Percentiles rank a stretch among this genome's conserved stretches.
Conservation (phyloP, 2,329 filamentous ascomycete species). For the Colletotrichum somersetense region DNA sequence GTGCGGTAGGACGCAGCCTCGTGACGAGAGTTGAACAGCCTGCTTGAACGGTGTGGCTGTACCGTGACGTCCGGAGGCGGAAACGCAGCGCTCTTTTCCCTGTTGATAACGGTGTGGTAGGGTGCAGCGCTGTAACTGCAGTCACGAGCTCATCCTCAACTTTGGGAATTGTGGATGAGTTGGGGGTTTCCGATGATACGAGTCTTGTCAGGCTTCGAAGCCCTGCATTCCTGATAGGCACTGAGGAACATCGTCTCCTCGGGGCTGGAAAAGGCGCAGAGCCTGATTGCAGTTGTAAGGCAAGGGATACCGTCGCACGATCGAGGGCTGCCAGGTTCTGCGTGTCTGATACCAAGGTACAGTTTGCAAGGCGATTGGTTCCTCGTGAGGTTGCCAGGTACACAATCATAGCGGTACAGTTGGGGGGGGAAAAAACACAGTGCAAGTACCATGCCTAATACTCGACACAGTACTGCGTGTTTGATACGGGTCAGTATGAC, state of each 20-base stretch:
- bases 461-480: too few species aligned
- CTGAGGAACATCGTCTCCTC: not conserved
- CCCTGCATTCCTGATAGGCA: not conserved
- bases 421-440: too few species aligned
- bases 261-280: not conserved
- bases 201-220: not conserved
- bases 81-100: not conserved
- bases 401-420: too few species aligned
- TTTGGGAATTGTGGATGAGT: not conserved
- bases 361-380: too few species aligned
- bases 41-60: not conserved
- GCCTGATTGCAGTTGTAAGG: not conserved
- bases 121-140: not conserved
- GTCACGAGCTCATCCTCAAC: not conserved
- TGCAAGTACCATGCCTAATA: too few species aligned
- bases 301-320: not conserved
- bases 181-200: not conserved
- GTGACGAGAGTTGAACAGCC: not conserved
- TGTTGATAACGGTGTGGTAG: not conserved
- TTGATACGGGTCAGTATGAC: not conserved
- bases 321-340: not conserved
- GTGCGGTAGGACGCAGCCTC: not conserved
- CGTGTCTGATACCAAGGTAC: not conserved
- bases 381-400: too few species aligned
- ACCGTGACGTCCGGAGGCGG: not conserved